Evolutionary conservation across 139 green algal genomes (phyloP).

Genomic region (Micractinium sp.): DNA sequence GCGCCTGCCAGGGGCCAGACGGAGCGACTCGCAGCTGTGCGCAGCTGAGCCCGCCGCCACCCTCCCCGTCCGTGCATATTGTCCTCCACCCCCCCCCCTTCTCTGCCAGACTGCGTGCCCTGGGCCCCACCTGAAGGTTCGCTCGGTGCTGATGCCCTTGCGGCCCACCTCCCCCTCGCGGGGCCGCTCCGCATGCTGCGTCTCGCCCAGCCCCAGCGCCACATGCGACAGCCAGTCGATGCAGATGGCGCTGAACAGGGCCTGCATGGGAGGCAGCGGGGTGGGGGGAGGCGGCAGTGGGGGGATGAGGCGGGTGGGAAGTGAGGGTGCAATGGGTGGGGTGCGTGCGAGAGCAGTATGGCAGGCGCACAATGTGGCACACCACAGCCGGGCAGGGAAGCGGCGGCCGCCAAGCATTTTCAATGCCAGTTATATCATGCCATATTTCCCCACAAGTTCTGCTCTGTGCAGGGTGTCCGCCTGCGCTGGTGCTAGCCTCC

Average conservation of each 20-base stretch:
- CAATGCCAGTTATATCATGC: no score
- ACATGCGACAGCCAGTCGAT: slow-evolving; percentile 69
- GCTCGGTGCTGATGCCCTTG: slow-evolving; percentile 87
- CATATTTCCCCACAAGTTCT: no score
- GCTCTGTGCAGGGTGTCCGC: no score
- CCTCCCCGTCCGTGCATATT: no score
- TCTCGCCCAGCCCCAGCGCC: slow-evolving; percentile 70
- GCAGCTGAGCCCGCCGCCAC: no score
- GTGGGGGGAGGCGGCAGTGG: neutral
- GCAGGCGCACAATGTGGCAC: neutral
- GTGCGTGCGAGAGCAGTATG: neutral
- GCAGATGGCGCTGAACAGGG: slow-evolving; percentile 66
- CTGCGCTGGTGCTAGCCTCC: neutral
- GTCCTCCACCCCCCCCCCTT: no score
- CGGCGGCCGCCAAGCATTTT: no score
- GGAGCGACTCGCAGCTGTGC: no score
- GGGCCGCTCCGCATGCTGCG: slow-evolving; percentile 39
- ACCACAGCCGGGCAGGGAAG: no score
- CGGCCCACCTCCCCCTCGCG: slow-evolving; percentile 60
- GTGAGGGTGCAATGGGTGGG: neutral
- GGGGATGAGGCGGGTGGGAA: neutral
- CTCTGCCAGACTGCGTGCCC: no score
- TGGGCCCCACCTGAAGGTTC: slow-evolving; percentile 70
- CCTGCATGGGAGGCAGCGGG: neutral
- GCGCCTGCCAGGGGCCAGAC: no score